Percentiles rank a stretch among this genome's conserved stretches.
Evolutionary conservation across 2,329 filamentous ascomycete species (phyloP).

Genomic region (Bipolaris cookei): DNA sequence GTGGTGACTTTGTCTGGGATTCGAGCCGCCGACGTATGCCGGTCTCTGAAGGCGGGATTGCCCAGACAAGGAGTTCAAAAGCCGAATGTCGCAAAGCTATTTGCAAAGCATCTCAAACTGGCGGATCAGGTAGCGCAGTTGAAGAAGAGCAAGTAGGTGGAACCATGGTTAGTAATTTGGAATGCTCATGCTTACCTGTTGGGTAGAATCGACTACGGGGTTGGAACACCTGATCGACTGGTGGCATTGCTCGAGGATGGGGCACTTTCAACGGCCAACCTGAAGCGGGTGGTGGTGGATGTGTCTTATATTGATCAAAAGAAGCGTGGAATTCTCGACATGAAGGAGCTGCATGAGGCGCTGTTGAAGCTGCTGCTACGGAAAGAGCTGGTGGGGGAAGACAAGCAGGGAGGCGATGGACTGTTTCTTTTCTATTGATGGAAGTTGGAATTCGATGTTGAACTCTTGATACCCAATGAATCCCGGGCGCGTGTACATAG

Average conservation of each 20-base stretch:
- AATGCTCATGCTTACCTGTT: conserved; percentile 30
- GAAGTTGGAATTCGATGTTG: not conserved
- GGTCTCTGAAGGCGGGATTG: conserved; percentile 71
- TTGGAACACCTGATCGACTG: conserved; percentile 85
- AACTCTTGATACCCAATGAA: conserved; percentile 19
- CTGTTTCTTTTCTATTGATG: conserved; percentile 44
- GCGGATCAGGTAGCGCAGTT: conserved; percentile 82
- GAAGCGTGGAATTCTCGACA: conserved; percentile 90
- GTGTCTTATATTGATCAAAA: conserved; percentile 94
- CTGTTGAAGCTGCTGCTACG: conserved; percentile 76
- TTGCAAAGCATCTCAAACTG: conserved; percentile 98
- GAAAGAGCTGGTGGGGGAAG: conserved; percentile 65
- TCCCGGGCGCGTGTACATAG: not conserved
- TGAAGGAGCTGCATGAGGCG: conserved; percentile 88
- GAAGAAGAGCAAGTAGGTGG: conserved; percentile 61
- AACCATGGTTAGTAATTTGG: conserved; percentile 12
- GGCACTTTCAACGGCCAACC: conserved; percentile 70
- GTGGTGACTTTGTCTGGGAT: conserved; percentile 85
- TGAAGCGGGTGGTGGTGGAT: conserved; percentile 85
- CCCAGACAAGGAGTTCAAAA: conserved; percentile 62
- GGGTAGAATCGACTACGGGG: conserved; percentile 77
- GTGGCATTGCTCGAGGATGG: conserved; percentile 83
- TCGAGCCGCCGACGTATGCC: conserved; percentile 82
- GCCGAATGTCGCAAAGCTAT: conserved; percentile 83
- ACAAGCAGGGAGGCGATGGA: conserved; percentile 34